Percentiles rank a stretch among this genome's conserved stretches.
These are phyloP conservation scores for Phytophthora citrophthora DNA, from an alignment of 352 stramenopile genomes.

Conservation along the genomic window DNA sequence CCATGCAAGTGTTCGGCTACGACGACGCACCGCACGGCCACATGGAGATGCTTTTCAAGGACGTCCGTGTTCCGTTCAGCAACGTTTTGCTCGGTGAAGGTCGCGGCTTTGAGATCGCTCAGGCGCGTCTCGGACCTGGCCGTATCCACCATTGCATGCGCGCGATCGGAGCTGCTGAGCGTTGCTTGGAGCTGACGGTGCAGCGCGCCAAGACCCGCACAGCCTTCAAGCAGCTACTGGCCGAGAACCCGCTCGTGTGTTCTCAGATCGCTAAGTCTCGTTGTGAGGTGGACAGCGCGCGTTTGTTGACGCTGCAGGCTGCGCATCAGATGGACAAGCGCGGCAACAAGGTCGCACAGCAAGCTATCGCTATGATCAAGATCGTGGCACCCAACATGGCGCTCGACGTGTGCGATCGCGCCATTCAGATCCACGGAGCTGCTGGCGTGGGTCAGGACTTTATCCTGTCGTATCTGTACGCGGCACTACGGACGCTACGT, in stretches of 20 bases:
- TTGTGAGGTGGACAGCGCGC: slow-evolving; percentile 83
- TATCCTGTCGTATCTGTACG: slow-evolving; percentile 92
- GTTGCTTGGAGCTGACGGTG: slow-evolving; percentile 85
- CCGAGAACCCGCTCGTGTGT: slow-evolving; percentile 82
- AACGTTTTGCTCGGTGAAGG: slow-evolving; percentile 85
- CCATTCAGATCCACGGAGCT: slow-evolving; percentile 86
- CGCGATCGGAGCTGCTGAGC: slow-evolving; percentile 91
- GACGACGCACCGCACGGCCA: slow-evolving; percentile 95
- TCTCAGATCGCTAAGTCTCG: slow-evolving; percentile 86
- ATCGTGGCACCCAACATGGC: slow-evolving; percentile 94
- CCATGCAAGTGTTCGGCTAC: slow-evolving; percentile 96
- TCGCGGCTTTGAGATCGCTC: slow-evolving; percentile 90
- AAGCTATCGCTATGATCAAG: slow-evolving; percentile 98
- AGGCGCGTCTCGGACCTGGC: slow-evolving; percentile 93
- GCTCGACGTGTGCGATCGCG: slow-evolving; percentile 88
- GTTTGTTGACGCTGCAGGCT: slow-evolving; percentile 88
- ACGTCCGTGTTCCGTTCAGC: slow-evolving; percentile 91
- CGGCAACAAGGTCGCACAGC: slow-evolving; percentile 87
- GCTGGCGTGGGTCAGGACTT: slow-evolving; percentile 94
- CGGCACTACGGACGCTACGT: slow-evolving; percentile 91
- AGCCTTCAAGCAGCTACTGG: slow-evolving; percentile 95
- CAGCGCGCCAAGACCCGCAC: slow-evolving; percentile 93
- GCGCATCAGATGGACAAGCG: slow-evolving; percentile 90
- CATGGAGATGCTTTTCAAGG: slow-evolving; percentile 97
- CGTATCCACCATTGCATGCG: slow-evolving; percentile 99